phyloP scores from a whole-genome alignment of 2,329 filamentous ascomycete genomes.

The Sporothrix sp. region DNA sequence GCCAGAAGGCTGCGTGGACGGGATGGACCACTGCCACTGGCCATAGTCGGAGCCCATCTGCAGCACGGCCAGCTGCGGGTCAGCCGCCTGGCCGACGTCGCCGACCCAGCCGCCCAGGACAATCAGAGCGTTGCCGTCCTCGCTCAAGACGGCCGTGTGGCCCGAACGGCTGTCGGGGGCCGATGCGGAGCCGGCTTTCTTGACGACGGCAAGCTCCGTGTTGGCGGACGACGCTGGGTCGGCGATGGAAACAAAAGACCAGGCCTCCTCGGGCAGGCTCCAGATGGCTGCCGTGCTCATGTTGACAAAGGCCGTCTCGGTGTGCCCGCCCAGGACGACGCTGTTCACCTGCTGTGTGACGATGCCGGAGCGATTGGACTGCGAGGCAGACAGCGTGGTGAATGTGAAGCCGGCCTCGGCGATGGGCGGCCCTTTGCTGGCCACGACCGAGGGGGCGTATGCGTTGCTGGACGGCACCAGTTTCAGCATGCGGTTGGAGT shows the following conservation, averaged over 20 bases:
- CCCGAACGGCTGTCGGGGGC: conserved; percentile 63
- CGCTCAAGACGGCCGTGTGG: conserved; percentile 72
- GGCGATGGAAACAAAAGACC: conserved; percentile 68
- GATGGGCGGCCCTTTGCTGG: conserved; percentile 52
- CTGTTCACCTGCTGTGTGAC: conserved; percentile 67
- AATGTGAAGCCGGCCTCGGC: conserved; percentile 82
- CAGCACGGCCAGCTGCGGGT: conserved; percentile 71
- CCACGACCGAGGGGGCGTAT: conserved; percentile 32
- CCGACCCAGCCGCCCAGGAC: conserved; percentile 91
- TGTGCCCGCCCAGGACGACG: conserved; percentile 78
- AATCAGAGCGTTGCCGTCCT: conserved; percentile 68
- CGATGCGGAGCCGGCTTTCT: background rate
- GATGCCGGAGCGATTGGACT: conserved; percentile 50
- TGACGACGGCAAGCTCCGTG: conserved; percentile 44
- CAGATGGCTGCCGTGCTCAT: conserved; percentile 87
- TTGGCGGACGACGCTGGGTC: conserved; percentile 27
- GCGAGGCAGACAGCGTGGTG: conserved; percentile 61
- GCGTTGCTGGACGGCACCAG: conserved; percentile 39
- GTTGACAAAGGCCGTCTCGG: conserved; percentile 74
- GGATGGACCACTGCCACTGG: conserved; percentile 62
- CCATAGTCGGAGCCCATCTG: conserved; percentile 67
- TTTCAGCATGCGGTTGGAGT: conserved; percentile 70
- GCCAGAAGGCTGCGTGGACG: conserved; percentile 37
- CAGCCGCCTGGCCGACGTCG: conserved; percentile 61
- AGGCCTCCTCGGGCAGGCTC: conserved; percentile 74